A percentile compares a stretch with the other conserved stretches of the same genome.
Evolutionary conservation across 257 asterid genomes (phyloP).

Genomic region (Nicotiana otophora): DNA sequence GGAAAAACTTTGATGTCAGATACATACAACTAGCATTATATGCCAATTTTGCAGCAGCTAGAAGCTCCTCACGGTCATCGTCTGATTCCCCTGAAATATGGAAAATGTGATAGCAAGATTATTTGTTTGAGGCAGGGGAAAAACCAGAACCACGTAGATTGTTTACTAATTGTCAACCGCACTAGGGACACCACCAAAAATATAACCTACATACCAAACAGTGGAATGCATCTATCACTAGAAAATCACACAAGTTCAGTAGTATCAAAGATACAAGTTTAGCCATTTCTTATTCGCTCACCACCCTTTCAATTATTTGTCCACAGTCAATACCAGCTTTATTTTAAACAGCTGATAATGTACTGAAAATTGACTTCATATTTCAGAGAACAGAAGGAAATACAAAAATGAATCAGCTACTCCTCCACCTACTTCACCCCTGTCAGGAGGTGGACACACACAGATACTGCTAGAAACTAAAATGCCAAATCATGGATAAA

Average conservation of each 20-base stretch:
- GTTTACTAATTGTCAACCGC: background rate
- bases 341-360: background rate
- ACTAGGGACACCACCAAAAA: background rate
- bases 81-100: conserved; percentile 73
- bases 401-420: background rate
- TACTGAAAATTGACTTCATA: conserved; percentile 1
- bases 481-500: background rate
- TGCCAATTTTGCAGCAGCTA: conserved; percentile 67
- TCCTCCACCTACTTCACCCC: background rate
- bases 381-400: background rate
- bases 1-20: background rate
- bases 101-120: background rate
- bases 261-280: background rate
- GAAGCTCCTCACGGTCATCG: conserved; percentile 83
- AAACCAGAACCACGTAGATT: background rate
- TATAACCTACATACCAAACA: background rate
- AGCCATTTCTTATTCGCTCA: background rate
- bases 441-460: conserved; percentile 2
- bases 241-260: background rate
- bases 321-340: background rate
- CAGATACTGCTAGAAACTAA: background rate
- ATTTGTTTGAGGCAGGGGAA: background rate
- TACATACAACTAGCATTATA: conserved; percentile 57
- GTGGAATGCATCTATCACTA: background rate
- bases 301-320: background rate